These are phyloP conservation scores for Globisporangium echinulatum DNA, from an alignment of 352 stramenopile genomes.

Conservation along the genomic window DNA sequence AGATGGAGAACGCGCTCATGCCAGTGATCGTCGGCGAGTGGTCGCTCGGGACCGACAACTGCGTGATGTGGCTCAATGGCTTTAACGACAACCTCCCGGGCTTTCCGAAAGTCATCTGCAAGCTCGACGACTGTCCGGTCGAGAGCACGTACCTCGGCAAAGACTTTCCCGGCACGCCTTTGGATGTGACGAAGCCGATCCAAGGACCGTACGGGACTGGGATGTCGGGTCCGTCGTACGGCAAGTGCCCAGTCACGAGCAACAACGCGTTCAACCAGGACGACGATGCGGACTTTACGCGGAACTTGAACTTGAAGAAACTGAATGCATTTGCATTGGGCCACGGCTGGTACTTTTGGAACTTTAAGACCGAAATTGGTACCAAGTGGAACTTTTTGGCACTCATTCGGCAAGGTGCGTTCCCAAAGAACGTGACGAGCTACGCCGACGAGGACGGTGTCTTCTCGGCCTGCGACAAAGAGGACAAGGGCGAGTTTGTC, in stretches of 20 bases:
- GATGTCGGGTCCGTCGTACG: constrained; percentile 82
- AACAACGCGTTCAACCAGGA: constrained; percentile 81
- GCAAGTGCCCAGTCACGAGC: constrained; percentile 81
- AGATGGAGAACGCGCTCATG: constrained; percentile 91
- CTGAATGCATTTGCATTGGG: constrained; percentile 87
- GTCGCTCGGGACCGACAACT: constrained; percentile 85
- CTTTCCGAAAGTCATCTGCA: constrained; percentile 89
- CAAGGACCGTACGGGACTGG: constrained; percentile 81
- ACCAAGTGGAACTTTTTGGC: constrained; percentile 88
- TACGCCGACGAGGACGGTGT: constrained; percentile 53
- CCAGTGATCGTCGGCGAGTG: constrained; percentile 95
- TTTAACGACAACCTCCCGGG: constrained; percentile 90
- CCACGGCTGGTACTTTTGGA: constrained; percentile 96
- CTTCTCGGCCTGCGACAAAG: constrained; percentile 51
- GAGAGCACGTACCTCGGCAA: constrained; percentile 85
- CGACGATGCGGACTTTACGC: constrained; percentile 75
- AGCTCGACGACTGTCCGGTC: constrained; percentile 76
- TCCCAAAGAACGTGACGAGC: constrained; percentile 70
- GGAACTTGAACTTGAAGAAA: constrained; percentile 87
- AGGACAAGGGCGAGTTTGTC: constrained; percentile 71
- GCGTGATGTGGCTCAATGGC: constrained; percentile 80
- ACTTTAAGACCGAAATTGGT: constrained; percentile 92
- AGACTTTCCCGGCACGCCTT: constrained; percentile 84
- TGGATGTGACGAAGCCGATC: constrained; percentile 82
- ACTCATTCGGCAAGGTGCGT: constrained; percentile 44